Base-by-base conservation (phyloP, 2,329 filamentous ascomycete species). In the Colletotrichum shisoi region DNA sequence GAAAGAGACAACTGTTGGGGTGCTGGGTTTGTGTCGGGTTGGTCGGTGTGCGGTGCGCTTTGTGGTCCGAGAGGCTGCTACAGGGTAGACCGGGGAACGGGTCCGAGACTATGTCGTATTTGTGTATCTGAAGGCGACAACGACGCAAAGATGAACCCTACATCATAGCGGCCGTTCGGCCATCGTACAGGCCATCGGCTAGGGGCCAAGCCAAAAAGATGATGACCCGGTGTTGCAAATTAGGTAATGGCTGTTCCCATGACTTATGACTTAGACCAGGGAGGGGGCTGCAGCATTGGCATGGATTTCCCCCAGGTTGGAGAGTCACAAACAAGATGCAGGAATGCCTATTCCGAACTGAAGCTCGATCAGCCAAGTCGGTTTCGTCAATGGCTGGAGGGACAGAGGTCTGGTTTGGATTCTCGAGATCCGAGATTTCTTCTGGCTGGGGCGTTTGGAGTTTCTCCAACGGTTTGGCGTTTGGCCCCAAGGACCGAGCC, bases 41-140 rank as follows among this genome's bases (percentile, higher is more conserved):
- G 27, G 31, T 39, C 49, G 49, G 49, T 39, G 49, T 39, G 13
- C 53, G 34, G 24, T 52, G 53, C 40, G 34, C 49, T 53, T 46
- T 53, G 60, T 34, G 52, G 64, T 67, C 65, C 52, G 61, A 60
- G 61, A 19, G 59, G 44, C 34, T 54, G 62, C 46, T 59, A n/a
- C n/a, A n/a, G n/a, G n/a, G n/a, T n/a, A 64, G 13, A 49, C 54
- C 56, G 54, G 61, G 65, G 61, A 56, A 60, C 34, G 49, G 61
- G 39, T 19, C 54, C 31, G 19, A 46, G 54, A 60, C 49, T 44
- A 21, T 58, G 45, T 27, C 44, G 48, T 40, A 45, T 37, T n/a
- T 48, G 34, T 24, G 31, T 31, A 42, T 7, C 7, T 9, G 21
- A n/a, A 39, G 44, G 31, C 24, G 12, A 49, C 27, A 34, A 34